Evolutionary conservation across 208 protist genomes (phyloP), one percentile per base, ranked within the genome.

Genomic region (Leishmania lainsoni): DNA sequence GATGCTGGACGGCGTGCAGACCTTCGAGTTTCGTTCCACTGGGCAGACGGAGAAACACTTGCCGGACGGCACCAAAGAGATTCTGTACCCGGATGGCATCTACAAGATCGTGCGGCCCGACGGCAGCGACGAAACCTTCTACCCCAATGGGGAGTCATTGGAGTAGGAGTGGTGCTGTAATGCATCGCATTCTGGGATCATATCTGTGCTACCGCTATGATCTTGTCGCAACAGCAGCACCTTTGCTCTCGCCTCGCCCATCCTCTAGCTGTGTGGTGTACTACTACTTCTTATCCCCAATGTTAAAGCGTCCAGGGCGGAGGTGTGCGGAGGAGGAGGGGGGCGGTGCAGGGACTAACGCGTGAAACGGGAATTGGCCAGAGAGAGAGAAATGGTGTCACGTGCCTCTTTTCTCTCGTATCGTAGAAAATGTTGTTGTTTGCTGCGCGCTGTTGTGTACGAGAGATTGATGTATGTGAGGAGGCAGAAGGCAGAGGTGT

Each of bases 11-110:
- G 96, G 96, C 16, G 81, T 95, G 51, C 94, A 98, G 85, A 82
- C 97, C 17, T 98, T 97, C 83, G 89, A 97, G 83, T 99, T 98
- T 86, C 88, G 94, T 52, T 80, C 90, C 16, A 96, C 97, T 8
- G 88, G 89, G 26, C 97, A 99, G 83, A 91, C 91, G 45, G 97
- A 99, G 82, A 90, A 92, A 39, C 96, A 98, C 83, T 78, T 91
- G 52, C 88, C 96, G 10, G 90, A 97, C 73, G 95, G 96, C n/a
- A 92, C 85, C 20, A 99, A 98, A 86, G 94, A 98, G 70, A 98
- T 99, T 71, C 78, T 97, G n/a, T 99, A 98, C 80, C 94, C 95
- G 0, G 96, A 99, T 73, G 93, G 94, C 69, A 97, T 97, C 32
- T 94, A 93, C 81, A 99, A 98, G 82, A 77, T 95, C 5, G 92